Evolutionary conservation across 352 stramenopile genomes (phyloP).

Genomic region (Phytophthora citrophthora): DNA sequence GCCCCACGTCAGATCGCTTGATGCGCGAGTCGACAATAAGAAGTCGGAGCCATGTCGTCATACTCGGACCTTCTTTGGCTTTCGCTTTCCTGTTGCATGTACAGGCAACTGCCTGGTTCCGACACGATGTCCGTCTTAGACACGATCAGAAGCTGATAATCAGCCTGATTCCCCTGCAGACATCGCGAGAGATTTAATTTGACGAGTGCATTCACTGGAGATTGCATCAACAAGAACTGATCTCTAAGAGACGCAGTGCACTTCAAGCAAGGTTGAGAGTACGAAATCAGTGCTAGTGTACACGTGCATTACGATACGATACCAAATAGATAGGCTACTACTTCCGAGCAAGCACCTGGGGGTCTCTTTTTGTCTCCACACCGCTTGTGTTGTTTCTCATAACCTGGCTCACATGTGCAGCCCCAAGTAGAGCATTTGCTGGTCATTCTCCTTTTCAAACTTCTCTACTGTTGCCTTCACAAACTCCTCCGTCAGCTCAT

Average conservation of each 20-base stretch:
- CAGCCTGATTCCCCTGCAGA: background rate
- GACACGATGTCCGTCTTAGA: background rate
- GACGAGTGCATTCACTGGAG: background rate
- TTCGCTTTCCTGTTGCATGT: no score
- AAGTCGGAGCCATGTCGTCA: constrained; percentile 8
- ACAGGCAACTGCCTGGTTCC: constrained; percentile 2
- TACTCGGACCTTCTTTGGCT: constrained; percentile 5
- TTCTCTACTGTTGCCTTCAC: constrained; percentile 50
- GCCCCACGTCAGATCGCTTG: constrained; percentile 12
- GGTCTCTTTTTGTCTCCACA: background rate
- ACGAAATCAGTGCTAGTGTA: constrained; percentile 15
- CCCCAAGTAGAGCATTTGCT: constrained; percentile 57
- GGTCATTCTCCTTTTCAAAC: constrained; percentile 49
- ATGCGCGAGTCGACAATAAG: constrained; percentile 14
- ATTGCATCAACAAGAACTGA: background rate
- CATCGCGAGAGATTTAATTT: background rate
- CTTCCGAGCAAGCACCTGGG: background rate
- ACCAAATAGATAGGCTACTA: constrained; percentile 3
- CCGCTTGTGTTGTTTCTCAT: background rate
- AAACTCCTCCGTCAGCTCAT: constrained; percentile 47
- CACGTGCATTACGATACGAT: constrained; percentile 19
- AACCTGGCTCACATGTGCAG: constrained; percentile 44
- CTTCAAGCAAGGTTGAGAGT: background rate
- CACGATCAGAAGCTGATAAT: background rate
- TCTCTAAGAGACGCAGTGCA: background rate